Percentiles rank a stretch among this genome's conserved stretches.
Evolutionary conservation across 495 filamentous ascomycete species (phyloP).

Genomic region (Sphaerosporella brunnea): DNA sequence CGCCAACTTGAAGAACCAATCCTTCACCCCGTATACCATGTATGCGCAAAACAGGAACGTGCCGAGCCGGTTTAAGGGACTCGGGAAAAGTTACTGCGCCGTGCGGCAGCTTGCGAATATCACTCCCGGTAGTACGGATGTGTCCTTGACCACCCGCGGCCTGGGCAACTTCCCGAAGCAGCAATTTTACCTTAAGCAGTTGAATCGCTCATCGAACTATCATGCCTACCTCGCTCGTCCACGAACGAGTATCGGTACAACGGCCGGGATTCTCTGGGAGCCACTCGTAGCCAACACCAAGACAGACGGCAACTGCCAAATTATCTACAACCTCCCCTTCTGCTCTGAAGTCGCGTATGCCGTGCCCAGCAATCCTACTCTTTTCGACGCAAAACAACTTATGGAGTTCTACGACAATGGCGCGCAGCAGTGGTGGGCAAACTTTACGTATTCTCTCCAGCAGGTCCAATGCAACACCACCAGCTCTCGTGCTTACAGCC

Average conservation of each 20-base stretch:
- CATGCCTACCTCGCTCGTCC: constrained; percentile 48
- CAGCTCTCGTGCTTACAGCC: constrained; percentile 53
- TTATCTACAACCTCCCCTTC: constrained; percentile 68
- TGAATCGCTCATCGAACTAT: constrained; percentile 56
- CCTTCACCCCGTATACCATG: constrained; percentile 48
- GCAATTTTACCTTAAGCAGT: constrained; percentile 63
- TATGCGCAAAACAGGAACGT: constrained; percentile 50
- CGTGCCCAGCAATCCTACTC: constrained; percentile 60
- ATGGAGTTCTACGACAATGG: constrained; percentile 52
- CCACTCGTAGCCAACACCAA: constrained; percentile 58
- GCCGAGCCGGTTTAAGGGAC: constrained; percentile 38
- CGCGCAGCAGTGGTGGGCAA: constrained; percentile 41
- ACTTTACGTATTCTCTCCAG: constrained; percentile 63
- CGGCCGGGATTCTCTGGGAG: constrained; percentile 48
- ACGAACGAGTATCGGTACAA: constrained; percentile 33
- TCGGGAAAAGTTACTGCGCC: constrained; percentile 60
- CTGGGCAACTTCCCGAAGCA: constrained; percentile 48
- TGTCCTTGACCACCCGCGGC: constrained; percentile 49
- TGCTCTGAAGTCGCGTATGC: constrained; percentile 78
- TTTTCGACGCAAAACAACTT: constrained; percentile 34
- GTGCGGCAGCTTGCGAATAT: constrained; percentile 45
- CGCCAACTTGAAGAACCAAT: constrained; percentile 18
- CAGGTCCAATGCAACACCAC: constrained; percentile 67
- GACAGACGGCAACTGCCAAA: constrained; percentile 52
- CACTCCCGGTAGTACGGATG: constrained; percentile 33